These are phyloP conservation scores for Metschnikowia shivogae DNA, from an alignment of 805 yeast species.

Conservation along the genomic window DNA sequence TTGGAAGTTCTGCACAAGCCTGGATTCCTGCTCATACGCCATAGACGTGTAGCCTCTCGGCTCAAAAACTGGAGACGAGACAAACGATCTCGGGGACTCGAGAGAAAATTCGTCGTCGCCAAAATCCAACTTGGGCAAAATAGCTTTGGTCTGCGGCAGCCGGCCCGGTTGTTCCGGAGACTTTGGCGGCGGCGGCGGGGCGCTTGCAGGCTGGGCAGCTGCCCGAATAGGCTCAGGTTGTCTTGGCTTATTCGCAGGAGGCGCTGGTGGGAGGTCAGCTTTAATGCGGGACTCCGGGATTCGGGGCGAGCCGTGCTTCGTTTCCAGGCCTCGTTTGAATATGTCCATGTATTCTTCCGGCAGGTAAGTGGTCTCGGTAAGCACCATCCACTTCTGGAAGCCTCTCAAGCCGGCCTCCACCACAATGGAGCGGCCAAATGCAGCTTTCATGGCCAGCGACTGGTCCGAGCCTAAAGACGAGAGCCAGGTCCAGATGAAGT, in stretches of 20 bases:
- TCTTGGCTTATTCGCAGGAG: constrained; percentile 15
- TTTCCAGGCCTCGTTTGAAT: constrained; percentile 13
- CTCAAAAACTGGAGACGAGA: background rate
- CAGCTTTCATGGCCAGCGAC: constrained; percentile 54
- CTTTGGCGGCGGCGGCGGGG: constrained; percentile 1
- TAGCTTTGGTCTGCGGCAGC: background rate
- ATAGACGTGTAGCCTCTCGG: constrained; percentile 1
- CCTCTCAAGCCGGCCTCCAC: constrained; percentile 78
- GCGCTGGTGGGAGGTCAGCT: constrained; percentile 17
- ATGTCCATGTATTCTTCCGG: constrained; percentile 30
- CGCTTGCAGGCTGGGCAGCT: background rate
- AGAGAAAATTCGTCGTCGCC: background rate
- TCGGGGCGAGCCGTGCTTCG: background rate
- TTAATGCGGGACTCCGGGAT: constrained; percentile 17
- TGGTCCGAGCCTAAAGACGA: constrained; percentile 73
- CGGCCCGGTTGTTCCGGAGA: background rate
- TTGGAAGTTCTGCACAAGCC: constrained; percentile 5
- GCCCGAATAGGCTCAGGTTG: background rate
- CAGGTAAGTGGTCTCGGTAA: constrained; percentile 60
- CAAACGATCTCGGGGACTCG: constrained; percentile 2
- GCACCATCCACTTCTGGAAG: constrained; percentile 72
- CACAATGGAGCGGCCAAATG: constrained; percentile 79
- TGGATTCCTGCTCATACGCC: constrained; percentile 1
- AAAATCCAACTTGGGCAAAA: constrained; percentile 1
- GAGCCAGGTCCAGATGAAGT: constrained; percentile 90